A percentile compares a stretch with the other conserved stretches of the same genome.
Conservation (phyloP, 305 asterid species). For the Rubia tinctorum region DNA sequence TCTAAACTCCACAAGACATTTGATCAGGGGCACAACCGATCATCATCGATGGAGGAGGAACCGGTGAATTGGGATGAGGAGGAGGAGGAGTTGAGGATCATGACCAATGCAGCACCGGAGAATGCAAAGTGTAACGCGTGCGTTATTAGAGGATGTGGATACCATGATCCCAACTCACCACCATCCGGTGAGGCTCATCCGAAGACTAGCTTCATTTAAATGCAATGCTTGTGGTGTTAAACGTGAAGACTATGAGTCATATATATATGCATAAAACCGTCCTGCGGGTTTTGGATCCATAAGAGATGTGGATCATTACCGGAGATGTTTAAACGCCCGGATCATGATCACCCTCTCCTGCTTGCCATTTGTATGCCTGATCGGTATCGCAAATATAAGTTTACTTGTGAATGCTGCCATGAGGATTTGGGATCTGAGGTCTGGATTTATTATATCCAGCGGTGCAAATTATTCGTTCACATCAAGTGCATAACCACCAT, state of each 20-base stretch:
- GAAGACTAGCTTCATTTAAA: background rate
- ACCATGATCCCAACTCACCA: background rate
- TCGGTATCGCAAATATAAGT: background rate
- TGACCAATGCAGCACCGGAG: no score
- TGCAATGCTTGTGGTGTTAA: conserved; percentile 5
- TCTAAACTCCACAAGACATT: no score
- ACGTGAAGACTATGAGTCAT: background rate
- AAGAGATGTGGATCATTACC: conserved; percentile 5
- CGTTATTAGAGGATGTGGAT: background rate
- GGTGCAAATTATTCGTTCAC: conserved; percentile 7
- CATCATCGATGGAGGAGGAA: no score
- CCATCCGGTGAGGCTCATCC: background rate
- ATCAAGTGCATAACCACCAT: background rate
- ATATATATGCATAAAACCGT: background rate
- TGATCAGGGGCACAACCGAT: no score
- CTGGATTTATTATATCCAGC: conserved; percentile 7
- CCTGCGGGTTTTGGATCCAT: conserved; percentile 11
- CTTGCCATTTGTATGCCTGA: background rate
- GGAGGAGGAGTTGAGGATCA: no score
- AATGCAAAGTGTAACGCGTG: no score
- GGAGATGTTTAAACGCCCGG: no score
- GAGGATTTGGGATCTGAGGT: background rate
- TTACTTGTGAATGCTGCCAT: background rate
- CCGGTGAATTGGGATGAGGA: no score
- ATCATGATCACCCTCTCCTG: conserved; percentile 11